Evolutionary conservation across 192 early-diverging fungal species (phyloP), one percentile per base, ranked within the genome.

Genomic region (Dissophora globulifera): DNA sequence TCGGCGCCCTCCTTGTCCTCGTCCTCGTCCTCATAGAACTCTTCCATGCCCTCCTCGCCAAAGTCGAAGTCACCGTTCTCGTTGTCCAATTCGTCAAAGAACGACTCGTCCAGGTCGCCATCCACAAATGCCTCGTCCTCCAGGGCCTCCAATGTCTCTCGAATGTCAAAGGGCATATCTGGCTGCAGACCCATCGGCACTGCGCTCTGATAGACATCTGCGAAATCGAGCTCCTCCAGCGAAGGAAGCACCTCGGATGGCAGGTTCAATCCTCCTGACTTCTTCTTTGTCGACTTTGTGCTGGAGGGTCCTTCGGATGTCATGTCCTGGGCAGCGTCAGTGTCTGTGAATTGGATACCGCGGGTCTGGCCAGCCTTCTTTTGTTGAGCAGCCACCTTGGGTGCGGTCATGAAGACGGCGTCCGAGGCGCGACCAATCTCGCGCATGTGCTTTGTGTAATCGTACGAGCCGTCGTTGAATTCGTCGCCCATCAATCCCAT

Each of bases 401-500:
- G 71, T 40, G 93, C 87, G 56, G 92, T 88, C 50, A 99, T 67
- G 48, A 94, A 88, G 41, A 97, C 89, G 23, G 91, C 94, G n/a
- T 82, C 86, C 27, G 83, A 84, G 25, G 91, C 83, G 15, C 82
- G 80, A 19, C 96, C 96, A 20, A 98, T 94, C 29, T 83, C 74
- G 40, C 89, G 90, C 72, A 99, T 84, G 59, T 99, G 96, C 83
- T 97, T 87, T 58, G 91, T 87, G 81, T 99, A 99, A 79, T 99
- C 93, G 79, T 98, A 99, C 33, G 94, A 85, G 53, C 87, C 83
- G 79, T 99, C 95, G 61, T 93, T 92, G 78, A 93, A 94, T 61
- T 92, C 95, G 4, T 61, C 58, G 33, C 51, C 63, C 12, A 67
- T 52, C 42, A 97, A 84, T 58, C 98, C 96, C 62, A 94, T 92